Evolutionary conservation across 305 asterid genomes (phyloP), one percentile per base, ranked within the genome.

Genomic region (Vinca major): DNA sequence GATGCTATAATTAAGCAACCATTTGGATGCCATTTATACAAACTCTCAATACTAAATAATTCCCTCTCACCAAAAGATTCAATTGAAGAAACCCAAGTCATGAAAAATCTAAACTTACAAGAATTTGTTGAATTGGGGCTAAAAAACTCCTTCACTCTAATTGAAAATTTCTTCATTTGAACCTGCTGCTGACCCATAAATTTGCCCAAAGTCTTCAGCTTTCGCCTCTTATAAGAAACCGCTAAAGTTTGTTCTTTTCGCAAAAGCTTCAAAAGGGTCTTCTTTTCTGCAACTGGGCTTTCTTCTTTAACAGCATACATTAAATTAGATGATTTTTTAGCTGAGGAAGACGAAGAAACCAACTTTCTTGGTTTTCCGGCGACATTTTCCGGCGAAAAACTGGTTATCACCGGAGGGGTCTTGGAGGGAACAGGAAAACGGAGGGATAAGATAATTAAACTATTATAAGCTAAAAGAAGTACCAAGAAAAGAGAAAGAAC

Each of bases 11-110:
- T 53, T 36, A 92, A 70, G 81, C 98, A 92, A 13, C 88, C 90
- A 48, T 81, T 72, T 12, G 96, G 89, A 63, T 92, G 97, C n/a
- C 87, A 60, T 62, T 70, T 85, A 63, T 88, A 88, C 67, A 92
- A 68, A 68, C 89, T 90, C 53, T 85, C 85, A 1, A 88, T 17
- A 0, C 81, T 68, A 19, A 81, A 67, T 61, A 78, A 37, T 78
- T 90, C 97, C 61, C 96, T 86, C 0, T 48, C 82, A 19, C 94
- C 86, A 68, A 90, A 89, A 54, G 87, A 77, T 57, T 79, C 75
- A 40, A 75, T 41, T 40, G 92, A 66, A 57, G 95, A 86, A 69
- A 93, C 86, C 98, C 98, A 93, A 39, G 96, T 90, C 97, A 93
- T 93, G 74, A 93, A 93, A 67, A 87, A 89, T 2, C 84, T 82